Conservation (phyloP, 257 asterid genomes). For the Przewalskia tangutica region DNA sequence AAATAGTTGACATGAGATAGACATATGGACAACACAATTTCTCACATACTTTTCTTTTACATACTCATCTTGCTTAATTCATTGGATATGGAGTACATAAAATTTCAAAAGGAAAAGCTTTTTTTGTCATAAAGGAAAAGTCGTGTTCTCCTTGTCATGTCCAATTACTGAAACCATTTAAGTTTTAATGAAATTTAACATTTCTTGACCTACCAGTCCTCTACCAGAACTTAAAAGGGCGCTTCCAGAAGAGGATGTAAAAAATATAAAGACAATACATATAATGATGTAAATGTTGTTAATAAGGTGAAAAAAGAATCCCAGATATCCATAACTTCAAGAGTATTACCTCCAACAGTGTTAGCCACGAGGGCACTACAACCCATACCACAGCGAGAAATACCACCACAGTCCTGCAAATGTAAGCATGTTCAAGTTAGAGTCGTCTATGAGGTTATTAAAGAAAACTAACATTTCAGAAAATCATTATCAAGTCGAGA, state of each 20-base stretch:
- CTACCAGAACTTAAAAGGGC: not conserved
- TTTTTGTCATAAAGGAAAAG: not conserved
- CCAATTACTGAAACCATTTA: not conserved
- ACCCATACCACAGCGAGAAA: constrained; percentile 83
- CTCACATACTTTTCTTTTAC: not conserved
- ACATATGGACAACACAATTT: not conserved
- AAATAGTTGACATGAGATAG: not conserved
- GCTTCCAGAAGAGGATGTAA: not conserved
- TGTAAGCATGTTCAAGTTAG: constrained; percentile 12
- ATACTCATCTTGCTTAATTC: not conserved
- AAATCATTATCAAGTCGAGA: not conserved
- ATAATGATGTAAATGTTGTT: not conserved
- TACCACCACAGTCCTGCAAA: constrained; percentile 80
- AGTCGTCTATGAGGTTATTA: not conserved
- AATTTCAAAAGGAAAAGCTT: not conserved
- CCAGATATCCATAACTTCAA: not conserved
- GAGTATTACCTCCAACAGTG: constrained; percentile 47
- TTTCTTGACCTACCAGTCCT: not conserved
- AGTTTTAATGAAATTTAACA: not conserved
- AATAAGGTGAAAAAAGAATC: not conserved
- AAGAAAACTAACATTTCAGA: not conserved
- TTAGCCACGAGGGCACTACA: constrained; percentile 80
- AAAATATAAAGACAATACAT: not conserved
- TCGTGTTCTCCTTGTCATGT: not conserved
- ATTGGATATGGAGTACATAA: not conserved